Conservation (phyloP, 1,284 basidiomycete genomes). For the Boletus albobrunnescens region DNA sequence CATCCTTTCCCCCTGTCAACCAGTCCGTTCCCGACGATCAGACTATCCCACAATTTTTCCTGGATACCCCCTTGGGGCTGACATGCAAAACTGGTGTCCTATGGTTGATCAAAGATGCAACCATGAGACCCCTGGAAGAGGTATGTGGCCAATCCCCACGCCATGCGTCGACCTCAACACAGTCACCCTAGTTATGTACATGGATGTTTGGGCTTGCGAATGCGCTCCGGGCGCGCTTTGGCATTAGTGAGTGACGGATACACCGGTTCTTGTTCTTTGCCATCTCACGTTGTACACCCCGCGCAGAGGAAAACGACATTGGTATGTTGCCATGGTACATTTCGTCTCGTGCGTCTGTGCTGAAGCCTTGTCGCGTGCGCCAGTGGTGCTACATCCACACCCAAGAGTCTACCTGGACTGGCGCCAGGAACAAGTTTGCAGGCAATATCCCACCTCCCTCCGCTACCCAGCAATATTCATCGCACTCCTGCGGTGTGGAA, state of each 20-base stretch:
- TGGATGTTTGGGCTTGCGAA: constrained; percentile 63
- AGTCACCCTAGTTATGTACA: constrained; percentile 39
- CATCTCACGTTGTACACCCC: background rate
- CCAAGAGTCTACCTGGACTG: too few species aligned
- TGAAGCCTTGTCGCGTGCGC: constrained; percentile 6
- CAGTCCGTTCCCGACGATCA: constrained; percentile 64
- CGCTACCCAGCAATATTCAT: too few species aligned
- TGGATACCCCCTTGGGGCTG: constrained; percentile 53
- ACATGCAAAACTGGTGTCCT: constrained; percentile 41
- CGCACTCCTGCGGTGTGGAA: too few species aligned
- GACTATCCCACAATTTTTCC: constrained; percentile 70
- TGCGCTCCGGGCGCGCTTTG: constrained; percentile 51
- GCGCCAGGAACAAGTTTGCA: too few species aligned
- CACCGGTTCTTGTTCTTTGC: background rate
- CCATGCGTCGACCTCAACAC: background rate
- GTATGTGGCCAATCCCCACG: constrained; percentile 33
- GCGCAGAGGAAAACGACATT: constrained; percentile 36
- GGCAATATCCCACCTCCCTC: too few species aligned
- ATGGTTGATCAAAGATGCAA: constrained; percentile 65
- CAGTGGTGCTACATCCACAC: constrained; percentile 64
- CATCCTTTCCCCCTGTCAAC: constrained; percentile 29
- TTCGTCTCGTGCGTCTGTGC: background rate
- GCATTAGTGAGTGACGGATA: constrained; percentile 47
- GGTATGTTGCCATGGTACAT: constrained; percentile 41
- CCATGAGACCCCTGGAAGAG: constrained; percentile 49